phyloP scores from a whole-genome alignment of 495 filamentous ascomycete genomes.

The Talaromyces ruber region DNA sequence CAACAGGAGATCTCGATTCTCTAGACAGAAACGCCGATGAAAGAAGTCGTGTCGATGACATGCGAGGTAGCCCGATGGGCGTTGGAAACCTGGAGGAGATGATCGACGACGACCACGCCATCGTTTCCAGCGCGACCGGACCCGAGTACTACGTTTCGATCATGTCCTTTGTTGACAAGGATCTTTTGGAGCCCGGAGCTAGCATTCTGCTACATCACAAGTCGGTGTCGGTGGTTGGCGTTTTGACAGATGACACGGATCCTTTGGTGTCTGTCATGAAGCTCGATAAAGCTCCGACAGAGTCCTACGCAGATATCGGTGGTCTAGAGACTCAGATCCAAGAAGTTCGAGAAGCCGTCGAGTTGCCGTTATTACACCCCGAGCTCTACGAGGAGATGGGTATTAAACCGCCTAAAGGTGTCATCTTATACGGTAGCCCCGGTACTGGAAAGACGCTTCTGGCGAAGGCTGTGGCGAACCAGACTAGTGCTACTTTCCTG shows the following conservation, averaged over 20 bases:
- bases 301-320: conserved; percentile 98
- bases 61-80: conserved; percentile 97
- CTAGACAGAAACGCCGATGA: conserved; percentile 87
- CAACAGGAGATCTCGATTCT: conserved; percentile 32
- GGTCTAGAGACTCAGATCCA: conserved; percentile 93
- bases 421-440: conserved; percentile 96
- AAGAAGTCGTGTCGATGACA: conserved; percentile 92
- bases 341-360: conserved; percentile 94
- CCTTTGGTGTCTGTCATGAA: conserved; percentile 98
- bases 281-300: conserved; percentile 95
- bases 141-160: conserved; percentile 99
- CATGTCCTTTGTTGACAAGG: conserved; percentile 99
- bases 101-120: conserved; percentile 99
- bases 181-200: conserved; percentile 91
- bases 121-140: conserved; percentile 93
- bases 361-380: conserved; percentile 90
- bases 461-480: conserved; percentile 97
- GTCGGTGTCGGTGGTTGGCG: conserved; percentile 93
- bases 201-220: conserved; percentile 97
- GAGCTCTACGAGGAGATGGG: conserved; percentile 99
- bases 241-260: conserved; percentile 94
- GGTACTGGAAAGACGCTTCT: conserved; percentile 97
- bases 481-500: conserved; percentile 96
- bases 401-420: conserved; percentile 98
- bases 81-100: conserved; percentile 97